These are phyloP conservation scores for Aschersonia sp. DNA, from an alignment of 2,329 filamentous ascomycete species.

Conservation along the genomic window DNA sequence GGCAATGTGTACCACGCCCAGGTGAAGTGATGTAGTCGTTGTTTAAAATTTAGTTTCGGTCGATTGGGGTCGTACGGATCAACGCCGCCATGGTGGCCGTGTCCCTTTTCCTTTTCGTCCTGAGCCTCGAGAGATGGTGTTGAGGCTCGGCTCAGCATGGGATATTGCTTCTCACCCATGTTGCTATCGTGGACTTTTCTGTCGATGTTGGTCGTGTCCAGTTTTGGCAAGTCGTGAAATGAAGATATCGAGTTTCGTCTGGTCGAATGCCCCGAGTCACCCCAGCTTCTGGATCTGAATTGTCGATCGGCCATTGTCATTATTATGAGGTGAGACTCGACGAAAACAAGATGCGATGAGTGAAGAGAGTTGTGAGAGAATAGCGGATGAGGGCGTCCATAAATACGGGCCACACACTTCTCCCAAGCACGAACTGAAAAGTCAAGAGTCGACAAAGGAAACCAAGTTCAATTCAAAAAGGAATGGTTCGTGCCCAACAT, in stretches of 20 bases:
- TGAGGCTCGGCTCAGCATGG: neutral
- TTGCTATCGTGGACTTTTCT: neutral
- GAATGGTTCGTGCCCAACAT: slow-evolving; percentile 1
- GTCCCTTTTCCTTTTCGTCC: neutral
- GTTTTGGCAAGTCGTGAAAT: neutral
- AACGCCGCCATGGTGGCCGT: neutral
- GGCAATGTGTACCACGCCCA: slow-evolving; percentile 63
- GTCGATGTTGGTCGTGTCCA: neutral
- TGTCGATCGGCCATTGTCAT: neutral
- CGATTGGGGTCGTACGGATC: slow-evolving; percentile 10
- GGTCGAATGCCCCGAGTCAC: slow-evolving; percentile 1
- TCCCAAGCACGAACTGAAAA: neutral
- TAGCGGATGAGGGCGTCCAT: neutral
- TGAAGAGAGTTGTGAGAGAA: neutral
- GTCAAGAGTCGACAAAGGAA: neutral
- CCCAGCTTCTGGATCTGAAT: slow-evolving; percentile 1
- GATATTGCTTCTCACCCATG: neutral
- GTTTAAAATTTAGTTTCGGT: slow-evolving; percentile 21
- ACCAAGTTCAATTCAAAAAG: neutral
- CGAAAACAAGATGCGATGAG: neutral
- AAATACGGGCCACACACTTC: neutral
- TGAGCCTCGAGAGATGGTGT: slow-evolving; percentile 1
- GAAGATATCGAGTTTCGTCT: slow-evolving; percentile 2
- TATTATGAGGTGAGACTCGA: neutral
- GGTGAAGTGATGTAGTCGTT: slow-evolving; percentile 43